Evolutionary conservation across 805 yeast species (phyloP).

Genomic region (Naumovozyma baii): DNA sequence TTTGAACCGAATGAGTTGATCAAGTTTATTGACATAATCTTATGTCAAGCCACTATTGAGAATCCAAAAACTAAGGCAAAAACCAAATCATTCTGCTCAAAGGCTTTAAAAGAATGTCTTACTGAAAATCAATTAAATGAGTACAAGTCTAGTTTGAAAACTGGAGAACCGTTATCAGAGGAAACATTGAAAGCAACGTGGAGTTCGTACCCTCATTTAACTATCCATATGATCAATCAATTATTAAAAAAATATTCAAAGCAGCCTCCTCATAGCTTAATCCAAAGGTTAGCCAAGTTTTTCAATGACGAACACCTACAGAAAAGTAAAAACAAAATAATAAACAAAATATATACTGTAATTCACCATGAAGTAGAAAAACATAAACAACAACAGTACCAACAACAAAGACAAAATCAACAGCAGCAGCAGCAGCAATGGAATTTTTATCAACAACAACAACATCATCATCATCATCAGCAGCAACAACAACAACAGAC

Average conservation of each 20-base stretch:
- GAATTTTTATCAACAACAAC: constrained; percentile 30
- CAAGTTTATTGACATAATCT: constrained; percentile 10
- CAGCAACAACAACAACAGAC: constrained; percentile 31
- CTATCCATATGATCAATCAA: constrained; percentile 16
- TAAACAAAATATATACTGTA: constrained; percentile 27
- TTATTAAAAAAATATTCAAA: constrained; percentile 7
- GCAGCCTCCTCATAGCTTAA: constrained; percentile 4
- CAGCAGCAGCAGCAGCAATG: constrained; percentile 42
- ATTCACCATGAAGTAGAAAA: constrained; percentile 24
- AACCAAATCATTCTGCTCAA: constrained; percentile 15
- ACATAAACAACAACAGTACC: constrained; percentile 2
- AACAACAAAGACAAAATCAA: constrained; percentile 30
- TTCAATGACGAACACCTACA: constrained; percentile 14
- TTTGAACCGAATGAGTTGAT: constrained; percentile 10
- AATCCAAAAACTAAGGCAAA: constrained; percentile 3
- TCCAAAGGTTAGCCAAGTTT: constrained; percentile 17
- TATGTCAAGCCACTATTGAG: constrained; percentile 17
- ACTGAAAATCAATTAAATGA: constrained; percentile 9
- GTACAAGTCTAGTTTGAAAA: constrained; percentile 6
- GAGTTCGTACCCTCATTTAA: constrained; percentile 23
- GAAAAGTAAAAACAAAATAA: constrained; percentile 10
- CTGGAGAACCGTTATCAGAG: constrained; percentile 11
- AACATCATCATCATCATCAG: constrained; percentile 30
- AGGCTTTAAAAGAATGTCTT: constrained; percentile 12
- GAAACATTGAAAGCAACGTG: constrained; percentile 18